Conservation (phyloP, 805 yeast species). For the Candida railenensis region DNA sequence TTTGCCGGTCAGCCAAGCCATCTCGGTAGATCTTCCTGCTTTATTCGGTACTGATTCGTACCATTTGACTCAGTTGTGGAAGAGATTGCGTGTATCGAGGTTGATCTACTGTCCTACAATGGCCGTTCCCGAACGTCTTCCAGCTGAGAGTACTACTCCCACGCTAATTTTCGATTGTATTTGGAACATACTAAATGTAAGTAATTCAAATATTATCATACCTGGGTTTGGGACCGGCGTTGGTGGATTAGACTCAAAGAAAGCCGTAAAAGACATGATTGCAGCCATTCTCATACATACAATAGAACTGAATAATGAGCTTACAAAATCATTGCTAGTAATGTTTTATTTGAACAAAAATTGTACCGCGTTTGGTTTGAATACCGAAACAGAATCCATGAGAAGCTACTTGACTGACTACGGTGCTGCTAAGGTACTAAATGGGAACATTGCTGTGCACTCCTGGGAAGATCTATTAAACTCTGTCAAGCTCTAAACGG, state of each 20-base stretch:
- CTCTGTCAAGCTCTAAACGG: conserved; percentile 9
- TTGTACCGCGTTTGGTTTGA: conserved; percentile 5
- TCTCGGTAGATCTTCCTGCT: conserved; percentile 12
- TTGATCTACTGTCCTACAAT: conserved; percentile 19
- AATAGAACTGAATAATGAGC: conserved; percentile 8
- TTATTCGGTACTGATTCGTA: too few relatives aligned
- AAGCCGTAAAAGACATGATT: conserved; percentile 18
- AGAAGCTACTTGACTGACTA: neutral
- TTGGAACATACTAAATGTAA: conserved; percentile 19
- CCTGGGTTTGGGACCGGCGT: conserved; percentile 30
- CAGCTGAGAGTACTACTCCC: neutral
- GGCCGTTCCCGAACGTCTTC: conserved; percentile 19
- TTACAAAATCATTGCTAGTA: conserved; percentile 17
- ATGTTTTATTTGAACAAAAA: conserved; percentile 18
- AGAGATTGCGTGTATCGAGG: conserved; percentile 5
- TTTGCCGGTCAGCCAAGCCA: conserved; percentile 14
- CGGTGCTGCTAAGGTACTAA: neutral
- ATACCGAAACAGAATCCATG: neutral
- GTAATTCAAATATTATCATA: conserved; percentile 14
- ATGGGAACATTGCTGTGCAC: neutral
- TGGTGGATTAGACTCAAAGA: conserved; percentile 17
- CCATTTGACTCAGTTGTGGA: too few relatives aligned
- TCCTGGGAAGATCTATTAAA: conserved; percentile 13
- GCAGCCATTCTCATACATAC: conserved; percentile 18
- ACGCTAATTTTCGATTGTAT: conserved; percentile 16